These are phyloP conservation scores for Nothophoma quercina DNA, from an alignment of 2,329 filamentous ascomycete species.

Conservation along the genomic window DNA sequence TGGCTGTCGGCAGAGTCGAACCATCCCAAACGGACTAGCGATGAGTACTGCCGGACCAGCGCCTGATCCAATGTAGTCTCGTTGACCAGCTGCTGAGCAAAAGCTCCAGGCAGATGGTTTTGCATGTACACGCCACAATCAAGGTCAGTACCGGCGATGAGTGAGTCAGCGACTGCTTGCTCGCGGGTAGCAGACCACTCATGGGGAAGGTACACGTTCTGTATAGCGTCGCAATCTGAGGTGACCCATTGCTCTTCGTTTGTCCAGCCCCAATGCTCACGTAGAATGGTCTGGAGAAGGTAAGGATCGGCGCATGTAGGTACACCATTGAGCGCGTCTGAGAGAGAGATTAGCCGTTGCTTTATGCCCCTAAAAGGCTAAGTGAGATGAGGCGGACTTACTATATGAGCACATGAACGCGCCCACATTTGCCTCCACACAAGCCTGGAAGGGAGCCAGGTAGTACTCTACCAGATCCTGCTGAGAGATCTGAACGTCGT, in stretches of 20 bases:
- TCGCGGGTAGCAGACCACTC: conserved; percentile 43
- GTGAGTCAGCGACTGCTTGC: conserved; percentile 34
- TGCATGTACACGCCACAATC: conserved; percentile 37
- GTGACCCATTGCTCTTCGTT: conserved; percentile 68
- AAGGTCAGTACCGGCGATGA: conserved; percentile 37
- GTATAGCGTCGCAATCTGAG: conserved; percentile 69
- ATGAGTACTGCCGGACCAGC: conserved; percentile 62
- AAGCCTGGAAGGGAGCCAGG: conserved; percentile 68
- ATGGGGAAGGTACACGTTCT: conserved; percentile 64
- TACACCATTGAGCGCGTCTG: conserved; percentile 68
- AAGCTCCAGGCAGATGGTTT: conserved; percentile 28
- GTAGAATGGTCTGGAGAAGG: conserved; percentile 68
- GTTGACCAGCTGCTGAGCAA: conserved; percentile 35
- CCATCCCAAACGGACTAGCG: conserved; percentile 61
- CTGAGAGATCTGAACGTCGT: conserved; percentile 63
- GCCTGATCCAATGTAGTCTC: conserved; percentile 59
- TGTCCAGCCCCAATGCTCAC: conserved; percentile 71
- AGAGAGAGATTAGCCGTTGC: conserved; percentile 49
- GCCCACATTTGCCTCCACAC: conserved; percentile 57
- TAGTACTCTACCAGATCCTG: conserved; percentile 76
- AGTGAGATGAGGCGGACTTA: conserved; percentile 4
- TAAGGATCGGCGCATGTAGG: conserved; percentile 70
- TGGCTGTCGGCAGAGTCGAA: conserved; percentile 50
- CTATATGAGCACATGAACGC: conserved; percentile 63
- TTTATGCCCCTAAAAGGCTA: not conserved